Evolutionary conservation across 768 basidiomycete species (phyloP).

Genomic region (Podaxis sp.): DNA sequence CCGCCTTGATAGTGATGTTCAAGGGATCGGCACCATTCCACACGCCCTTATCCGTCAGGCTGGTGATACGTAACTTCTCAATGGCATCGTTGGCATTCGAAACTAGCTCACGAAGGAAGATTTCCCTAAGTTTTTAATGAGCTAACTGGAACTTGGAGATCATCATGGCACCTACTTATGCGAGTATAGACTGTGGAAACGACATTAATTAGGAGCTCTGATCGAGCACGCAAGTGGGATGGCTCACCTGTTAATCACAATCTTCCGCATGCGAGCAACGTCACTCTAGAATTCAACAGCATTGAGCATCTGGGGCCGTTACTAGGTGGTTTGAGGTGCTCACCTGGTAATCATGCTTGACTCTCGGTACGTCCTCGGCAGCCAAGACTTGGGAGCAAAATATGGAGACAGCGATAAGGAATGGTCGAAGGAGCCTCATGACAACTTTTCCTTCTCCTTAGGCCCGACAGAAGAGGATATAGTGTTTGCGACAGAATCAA

Average conservation of each 20-base stretch:
- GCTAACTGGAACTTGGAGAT: not conserved
- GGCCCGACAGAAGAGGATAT: not conserved
- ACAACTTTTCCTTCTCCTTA: conserved; percentile 15
- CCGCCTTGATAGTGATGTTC: conserved; percentile 87
- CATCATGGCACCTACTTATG: conserved; percentile 48
- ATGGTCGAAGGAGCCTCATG: conserved; percentile 57
- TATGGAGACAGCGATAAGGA: conserved; percentile 43
- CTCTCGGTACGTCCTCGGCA: conserved; percentile 44
- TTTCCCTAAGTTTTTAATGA: conserved; percentile 44
- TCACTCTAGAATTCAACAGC: conserved; percentile 59
- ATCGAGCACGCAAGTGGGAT: not conserved
- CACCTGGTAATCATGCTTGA: conserved; percentile 73
- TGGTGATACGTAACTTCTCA: conserved; percentile 86
- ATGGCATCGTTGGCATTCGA: conserved; percentile 97
- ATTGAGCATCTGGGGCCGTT: not conserved
- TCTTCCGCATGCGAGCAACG: conserved; percentile 86
- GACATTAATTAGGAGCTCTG: conserved; percentile 3
- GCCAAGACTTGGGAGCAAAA: conserved; percentile 43
- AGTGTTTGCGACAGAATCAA: not conserved
- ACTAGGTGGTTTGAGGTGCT: conserved; percentile 9
- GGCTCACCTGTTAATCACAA: conserved; percentile 82
- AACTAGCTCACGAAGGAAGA: conserved; percentile 86
- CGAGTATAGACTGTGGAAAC: conserved; percentile 63
- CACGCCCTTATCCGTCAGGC: conserved; percentile 71
- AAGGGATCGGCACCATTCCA: conserved; percentile 68